These are phyloP conservation scores for Dillenia turbinata DNA, from an alignment of 164 flowering plant genomes.

Conservation along the genomic window DNA sequence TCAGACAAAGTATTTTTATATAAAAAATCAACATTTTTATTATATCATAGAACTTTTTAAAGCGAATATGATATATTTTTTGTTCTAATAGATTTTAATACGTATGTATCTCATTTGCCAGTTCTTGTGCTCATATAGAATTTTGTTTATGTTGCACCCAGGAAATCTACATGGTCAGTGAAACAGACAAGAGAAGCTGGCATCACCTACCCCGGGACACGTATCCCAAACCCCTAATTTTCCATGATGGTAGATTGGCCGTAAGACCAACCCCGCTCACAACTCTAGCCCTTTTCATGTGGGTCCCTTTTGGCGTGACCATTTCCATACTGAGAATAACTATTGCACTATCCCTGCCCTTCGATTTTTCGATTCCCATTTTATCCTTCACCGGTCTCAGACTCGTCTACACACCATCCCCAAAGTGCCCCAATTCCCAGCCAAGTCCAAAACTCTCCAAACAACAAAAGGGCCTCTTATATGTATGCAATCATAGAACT, in stretches of 20 bases:
- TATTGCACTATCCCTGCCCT: slow-evolving; percentile 25
- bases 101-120: no score
- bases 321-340: slow-evolving; percentile 23
- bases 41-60: no score
- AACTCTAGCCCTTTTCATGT: slow-evolving; percentile 33
- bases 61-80: no score
- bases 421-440: neutral
- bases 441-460: neutral
- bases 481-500: slow-evolving; percentile 56
- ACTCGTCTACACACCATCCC: slow-evolving; percentile 6
- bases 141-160: slow-evolving; percentile 10
- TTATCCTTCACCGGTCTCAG: slow-evolving; percentile 24
- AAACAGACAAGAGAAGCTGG: slow-evolving; percentile 37
- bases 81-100: no score
- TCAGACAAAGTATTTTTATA: no score
- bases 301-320: slow-evolving; percentile 38
- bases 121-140: no score
- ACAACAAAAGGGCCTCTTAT: slow-evolving; percentile 24
- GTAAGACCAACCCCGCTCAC: slow-evolving; percentile 29
- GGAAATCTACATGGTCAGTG: slow-evolving; percentile 37
- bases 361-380: slow-evolving; percentile 20
- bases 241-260: slow-evolving; percentile 56
- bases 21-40: no score
- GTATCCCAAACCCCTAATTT: slow-evolving; percentile 42
- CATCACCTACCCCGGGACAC: slow-evolving; percentile 24